phyloP scores from a whole-genome alignment of 192 early-diverging fungal genomes.

The Coemansia furcata region DNA sequence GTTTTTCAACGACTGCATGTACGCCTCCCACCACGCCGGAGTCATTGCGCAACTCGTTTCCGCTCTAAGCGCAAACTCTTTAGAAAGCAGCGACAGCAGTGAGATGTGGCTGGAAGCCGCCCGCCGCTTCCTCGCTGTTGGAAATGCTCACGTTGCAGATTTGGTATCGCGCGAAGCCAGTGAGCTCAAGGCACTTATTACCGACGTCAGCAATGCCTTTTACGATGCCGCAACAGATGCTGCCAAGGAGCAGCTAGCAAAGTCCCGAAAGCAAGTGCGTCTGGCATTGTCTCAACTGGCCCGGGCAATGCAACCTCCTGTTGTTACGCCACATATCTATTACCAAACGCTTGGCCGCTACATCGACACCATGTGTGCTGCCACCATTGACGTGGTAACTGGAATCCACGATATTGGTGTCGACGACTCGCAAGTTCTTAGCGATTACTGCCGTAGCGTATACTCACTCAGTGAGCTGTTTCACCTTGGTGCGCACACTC shows the following conservation, averaged over 20 bases:
- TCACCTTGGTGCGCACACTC: slow-evolving; percentile 9
- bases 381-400: slow-evolving; percentile 14
- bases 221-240: neutral
- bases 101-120: slow-evolving; percentile 12
- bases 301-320: slow-evolving; percentile 21
- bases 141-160: neutral
- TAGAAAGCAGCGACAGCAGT: neutral
- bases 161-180: slow-evolving; percentile 8
- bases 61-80: neutral
- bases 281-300: slow-evolving; percentile 19
- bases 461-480: slow-evolving; percentile 4
- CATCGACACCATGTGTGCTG: slow-evolving; percentile 24
- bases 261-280: slow-evolving; percentile 10
- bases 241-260: slow-evolving; percentile 2
- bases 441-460: slow-evolving; percentile 30
- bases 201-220: slow-evolving; percentile 9
- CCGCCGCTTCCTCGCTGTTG: slow-evolving; percentile 2
- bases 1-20: slow-evolving; percentile 45
- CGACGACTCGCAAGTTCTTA: slow-evolving; percentile 42
- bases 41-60: neutral
- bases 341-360: slow-evolving; percentile 13
- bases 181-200: slow-evolving; percentile 11
- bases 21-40: slow-evolving; percentile 37
- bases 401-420: slow-evolving; percentile 33
- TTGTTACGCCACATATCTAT: slow-evolving; percentile 23